A percentile compares a stretch with the other conserved stretches of the same genome.
Evolutionary conservation across 495 filamentous ascomycete species (phyloP).

Genomic region (Penicillium crystallinum): DNA sequence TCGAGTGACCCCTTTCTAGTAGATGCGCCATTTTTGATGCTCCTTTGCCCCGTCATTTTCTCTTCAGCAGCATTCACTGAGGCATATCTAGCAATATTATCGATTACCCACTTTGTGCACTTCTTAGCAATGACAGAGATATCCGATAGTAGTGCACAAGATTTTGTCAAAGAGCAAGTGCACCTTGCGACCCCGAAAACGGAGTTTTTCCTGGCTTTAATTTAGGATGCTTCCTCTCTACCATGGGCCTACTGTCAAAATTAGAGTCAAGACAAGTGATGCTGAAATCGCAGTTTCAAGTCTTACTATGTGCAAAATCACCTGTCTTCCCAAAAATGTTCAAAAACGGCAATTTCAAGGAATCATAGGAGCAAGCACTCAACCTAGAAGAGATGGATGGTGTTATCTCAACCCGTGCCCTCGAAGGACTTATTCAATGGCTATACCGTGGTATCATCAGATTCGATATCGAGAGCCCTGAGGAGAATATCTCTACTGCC

Average conservation of each 20-base stretch:
- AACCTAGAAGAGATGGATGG: conserved; percentile 20
- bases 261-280: conserved; percentile 6
- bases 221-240: conserved; percentile 10
- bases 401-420: conserved; percentile 16
- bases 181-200: no score
- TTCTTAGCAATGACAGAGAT: no score
- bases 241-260: background rate
- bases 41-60: no score
- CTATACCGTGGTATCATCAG: conserved; percentile 17
- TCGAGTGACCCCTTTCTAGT: no score
- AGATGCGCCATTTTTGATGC: no score
- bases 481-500: conserved; percentile 9
- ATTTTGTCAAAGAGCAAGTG: no score
- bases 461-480: conserved; percentile 9
- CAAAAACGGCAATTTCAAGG: conserved; percentile 16
- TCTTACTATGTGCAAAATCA: conserved; percentile 23
- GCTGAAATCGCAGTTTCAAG: conserved; percentile 18
- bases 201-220: no score
- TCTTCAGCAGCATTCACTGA: no score
- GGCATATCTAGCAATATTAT: no score
- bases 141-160: no score
- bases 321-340: conserved; percentile 24
- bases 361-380: conserved; percentile 13
- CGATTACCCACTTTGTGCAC: no score
- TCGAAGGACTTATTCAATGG: conserved; percentile 28